Conservation (phyloP, 495 filamentous ascomycete genomes). For the Hyaloscypha bicolor region DNA sequence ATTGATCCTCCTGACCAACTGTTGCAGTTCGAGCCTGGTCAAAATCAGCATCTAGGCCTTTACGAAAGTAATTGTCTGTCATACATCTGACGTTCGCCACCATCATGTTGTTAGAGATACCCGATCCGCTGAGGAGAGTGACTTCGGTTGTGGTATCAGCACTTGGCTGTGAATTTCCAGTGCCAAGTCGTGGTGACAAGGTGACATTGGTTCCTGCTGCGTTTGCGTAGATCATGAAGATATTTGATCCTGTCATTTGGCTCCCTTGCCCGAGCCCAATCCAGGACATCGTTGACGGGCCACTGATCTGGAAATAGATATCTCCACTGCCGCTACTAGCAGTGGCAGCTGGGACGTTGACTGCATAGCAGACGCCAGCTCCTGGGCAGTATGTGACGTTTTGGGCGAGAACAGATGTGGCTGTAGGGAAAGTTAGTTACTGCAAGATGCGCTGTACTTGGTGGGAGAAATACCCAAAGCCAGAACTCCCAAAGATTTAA, state of each 20-base stretch:
- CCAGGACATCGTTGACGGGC: conserved; percentile 62
- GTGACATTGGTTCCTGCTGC: conserved; percentile 61
- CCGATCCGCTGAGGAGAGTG: conserved; percentile 64
- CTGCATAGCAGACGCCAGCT: conserved; percentile 43
- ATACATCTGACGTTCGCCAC: conserved; percentile 59
- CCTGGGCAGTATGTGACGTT: conserved; percentile 21
- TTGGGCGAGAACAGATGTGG: conserved; percentile 18
- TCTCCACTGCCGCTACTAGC: conserved; percentile 47
- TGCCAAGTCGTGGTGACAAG: conserved; percentile 61
- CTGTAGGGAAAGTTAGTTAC: conserved; percentile 5
- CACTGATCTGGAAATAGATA: conserved; percentile 68
- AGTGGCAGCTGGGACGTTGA: conserved; percentile 47
- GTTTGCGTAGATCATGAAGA: conserved; percentile 68
- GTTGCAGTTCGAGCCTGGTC: conserved; percentile 42
- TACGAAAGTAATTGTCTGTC: not conserved
- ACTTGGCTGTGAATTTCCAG: conserved; percentile 52
- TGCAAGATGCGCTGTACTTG: not conserved
- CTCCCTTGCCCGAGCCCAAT: conserved; percentile 65
- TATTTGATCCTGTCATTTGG: conserved; percentile 64
- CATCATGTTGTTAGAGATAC: conserved; percentile 55
- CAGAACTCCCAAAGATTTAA: conserved; percentile 7
- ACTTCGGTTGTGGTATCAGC: conserved; percentile 52
- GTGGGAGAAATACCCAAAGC: conserved; percentile 23
- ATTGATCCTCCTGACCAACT: conserved; percentile 44
- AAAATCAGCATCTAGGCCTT: not conserved